phyloP scores from a whole-genome alignment of 345 rosid species.

The Atalantia buxifolia region DNA sequence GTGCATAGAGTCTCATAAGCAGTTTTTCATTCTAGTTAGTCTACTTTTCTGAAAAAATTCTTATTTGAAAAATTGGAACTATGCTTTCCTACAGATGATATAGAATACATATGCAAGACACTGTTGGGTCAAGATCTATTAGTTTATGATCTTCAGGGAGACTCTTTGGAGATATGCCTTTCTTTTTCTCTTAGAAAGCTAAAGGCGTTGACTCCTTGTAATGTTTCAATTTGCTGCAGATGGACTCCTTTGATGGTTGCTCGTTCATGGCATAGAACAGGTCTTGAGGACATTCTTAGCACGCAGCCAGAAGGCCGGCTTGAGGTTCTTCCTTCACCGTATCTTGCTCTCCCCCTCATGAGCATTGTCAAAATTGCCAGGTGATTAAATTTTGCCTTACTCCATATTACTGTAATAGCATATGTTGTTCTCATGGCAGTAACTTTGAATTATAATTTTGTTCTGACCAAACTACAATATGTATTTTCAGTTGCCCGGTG shows the following conservation, averaged over 20 bases:
- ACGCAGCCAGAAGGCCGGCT: constrained; percentile 39
- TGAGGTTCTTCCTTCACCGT: constrained; percentile 56
- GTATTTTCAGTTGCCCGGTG: neutral
- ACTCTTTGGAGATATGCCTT: neutral
- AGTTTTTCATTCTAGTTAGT: neutral
- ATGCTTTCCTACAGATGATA: neutral
- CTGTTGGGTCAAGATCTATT: neutral
- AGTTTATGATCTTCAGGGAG: neutral
- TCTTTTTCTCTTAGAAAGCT: neutral
- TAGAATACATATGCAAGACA: neutral
- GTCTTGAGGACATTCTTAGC: constrained; percentile 72
- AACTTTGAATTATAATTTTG: neutral
- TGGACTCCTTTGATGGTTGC: constrained; percentile 97
- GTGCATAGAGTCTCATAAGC: too few species aligned
- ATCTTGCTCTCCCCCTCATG: constrained; percentile 84
- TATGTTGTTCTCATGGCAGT: neutral
- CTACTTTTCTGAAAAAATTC: neutral
- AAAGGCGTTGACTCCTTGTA: constrained; percentile 2
- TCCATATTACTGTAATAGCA: neutral
- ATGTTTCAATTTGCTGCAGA: constrained; percentile 35
- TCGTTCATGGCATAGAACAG: constrained; percentile 80
- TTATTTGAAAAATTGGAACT: neutral
- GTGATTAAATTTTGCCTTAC: constrained; percentile 35
- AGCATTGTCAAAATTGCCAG: constrained; percentile 90
- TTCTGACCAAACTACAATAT: neutral